A percentile compares a stretch with the other conserved stretches of the same genome.
phyloP scores from a whole-genome alignment of 768 basidiomycete species.

The Leccinellum luteum region DNA sequence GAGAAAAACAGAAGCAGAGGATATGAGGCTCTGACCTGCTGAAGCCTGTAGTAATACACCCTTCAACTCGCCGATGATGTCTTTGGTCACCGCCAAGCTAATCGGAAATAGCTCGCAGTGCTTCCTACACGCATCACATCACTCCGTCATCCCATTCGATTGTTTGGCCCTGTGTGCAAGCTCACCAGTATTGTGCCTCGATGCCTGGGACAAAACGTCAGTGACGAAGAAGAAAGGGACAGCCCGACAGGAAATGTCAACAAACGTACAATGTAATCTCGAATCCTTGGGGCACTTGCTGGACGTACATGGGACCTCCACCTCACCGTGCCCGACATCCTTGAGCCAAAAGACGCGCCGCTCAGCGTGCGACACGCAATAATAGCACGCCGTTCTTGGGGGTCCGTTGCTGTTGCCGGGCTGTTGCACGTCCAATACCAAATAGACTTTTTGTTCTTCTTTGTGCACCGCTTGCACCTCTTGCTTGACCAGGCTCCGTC shows the following conservation, averaged over 20 bases:
- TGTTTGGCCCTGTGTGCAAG: background rate
- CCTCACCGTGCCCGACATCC: slow-evolving; percentile 18
- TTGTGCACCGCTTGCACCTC: slow-evolving; percentile 3
- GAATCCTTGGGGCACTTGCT: slow-evolving; percentile 14
- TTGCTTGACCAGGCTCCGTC: slow-evolving; percentile 2
- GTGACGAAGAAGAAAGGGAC: background rate
- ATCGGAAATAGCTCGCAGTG: slow-evolving; percentile 33
- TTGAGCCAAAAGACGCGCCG: slow-evolving; percentile 31
- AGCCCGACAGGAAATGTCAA: background rate
- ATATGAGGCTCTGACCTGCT: slow-evolving; percentile 18
- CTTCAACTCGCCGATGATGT: slow-evolving; percentile 19
- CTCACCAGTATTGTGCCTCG: slow-evolving; percentile 31
- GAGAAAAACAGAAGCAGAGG: background rate
- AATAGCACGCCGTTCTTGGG: slow-evolving; percentile 15
- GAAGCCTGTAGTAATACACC: slow-evolving; percentile 27
- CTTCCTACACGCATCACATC: slow-evolving; percentile 15
- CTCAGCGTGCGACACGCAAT: slow-evolving; percentile 28
- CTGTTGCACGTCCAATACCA: slow-evolving; percentile 20
- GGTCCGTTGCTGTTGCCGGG: background rate
- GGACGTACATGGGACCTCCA: slow-evolving; percentile 22
- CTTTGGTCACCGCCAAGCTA: slow-evolving; percentile 18
- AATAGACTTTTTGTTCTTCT: slow-evolving; percentile 2
- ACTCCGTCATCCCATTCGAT: background rate
- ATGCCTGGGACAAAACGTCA: slow-evolving; percentile 19
- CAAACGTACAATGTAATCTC: slow-evolving; percentile 24